Conservation (phyloP, 441 rosid genomes). For the Biscutella laevigata region DNA sequence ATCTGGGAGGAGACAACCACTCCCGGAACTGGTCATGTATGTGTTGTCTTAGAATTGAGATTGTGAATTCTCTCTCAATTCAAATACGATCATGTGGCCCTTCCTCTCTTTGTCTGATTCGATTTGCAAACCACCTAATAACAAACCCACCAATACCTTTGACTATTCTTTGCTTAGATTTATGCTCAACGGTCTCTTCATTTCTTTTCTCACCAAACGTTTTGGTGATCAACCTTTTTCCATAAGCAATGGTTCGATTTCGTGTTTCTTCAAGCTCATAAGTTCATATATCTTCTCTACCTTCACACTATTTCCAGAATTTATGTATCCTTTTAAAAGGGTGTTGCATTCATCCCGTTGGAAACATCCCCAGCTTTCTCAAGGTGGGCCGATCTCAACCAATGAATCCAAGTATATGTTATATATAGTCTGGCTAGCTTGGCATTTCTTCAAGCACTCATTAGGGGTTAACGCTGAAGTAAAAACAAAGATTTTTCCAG, state of each 20-base stretch:
- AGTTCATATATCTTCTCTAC: slow-evolving; percentile 58
- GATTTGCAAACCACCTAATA: slow-evolving; percentile 71
- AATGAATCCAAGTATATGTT: slow-evolving; percentile 66
- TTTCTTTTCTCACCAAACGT: slow-evolving; percentile 41
- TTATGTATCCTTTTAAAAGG: slow-evolving; percentile 51
- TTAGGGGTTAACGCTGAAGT: too few species aligned
- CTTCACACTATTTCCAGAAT: slow-evolving; percentile 42
- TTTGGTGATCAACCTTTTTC: slow-evolving; percentile 50
- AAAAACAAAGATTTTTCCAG: too few species aligned
- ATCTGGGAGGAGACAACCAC: slow-evolving; percentile 61
- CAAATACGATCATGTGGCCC: slow-evolving; percentile 51
- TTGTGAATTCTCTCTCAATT: slow-evolving; percentile 45
- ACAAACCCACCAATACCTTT: slow-evolving; percentile 71
- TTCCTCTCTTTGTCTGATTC: slow-evolving; percentile 53
- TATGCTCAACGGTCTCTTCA: slow-evolving; percentile 46
- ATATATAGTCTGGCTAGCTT: slow-evolving; percentile 52
- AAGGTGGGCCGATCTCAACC: slow-evolving; percentile 41
- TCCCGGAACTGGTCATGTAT: slow-evolving; percentile 57
- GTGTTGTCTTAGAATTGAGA: slow-evolving; percentile 49
- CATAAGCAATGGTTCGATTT: slow-evolving; percentile 45
- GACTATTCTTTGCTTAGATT: slow-evolving; percentile 74
- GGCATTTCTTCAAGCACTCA: slow-evolving; percentile 50
- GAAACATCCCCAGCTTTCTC: slow-evolving; percentile 60
- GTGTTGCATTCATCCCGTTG: slow-evolving; percentile 61
- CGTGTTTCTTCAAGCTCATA: slow-evolving; percentile 64